These are phyloP conservation scores for Lachnellula cervina DNA, from an alignment of 2,329 filamentous ascomycete genomes.

Conservation along the genomic window DNA sequence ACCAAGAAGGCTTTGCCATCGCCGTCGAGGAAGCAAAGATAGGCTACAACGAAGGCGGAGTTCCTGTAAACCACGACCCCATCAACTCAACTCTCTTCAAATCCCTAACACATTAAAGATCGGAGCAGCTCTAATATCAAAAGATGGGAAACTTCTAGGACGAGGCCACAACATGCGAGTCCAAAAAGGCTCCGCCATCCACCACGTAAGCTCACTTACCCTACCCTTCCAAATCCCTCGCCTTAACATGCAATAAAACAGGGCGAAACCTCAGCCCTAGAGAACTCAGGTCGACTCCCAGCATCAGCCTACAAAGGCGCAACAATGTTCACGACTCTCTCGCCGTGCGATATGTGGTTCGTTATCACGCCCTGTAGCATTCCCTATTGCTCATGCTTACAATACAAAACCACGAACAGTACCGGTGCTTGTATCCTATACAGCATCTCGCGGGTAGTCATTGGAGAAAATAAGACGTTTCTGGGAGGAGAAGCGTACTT, in stretches of 20 bases:
- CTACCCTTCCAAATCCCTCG: background rate
- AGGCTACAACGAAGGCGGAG: conserved; percentile 43
- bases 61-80: conserved; percentile 37
- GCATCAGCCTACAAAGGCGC: conserved; percentile 63
- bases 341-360: conserved; percentile 70
- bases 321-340: conserved; percentile 81
- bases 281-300: conserved; percentile 67
- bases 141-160: conserved; percentile 65
- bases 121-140: conserved; percentile 56
- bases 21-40: conserved; percentile 44
- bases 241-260: conserved; percentile 31
- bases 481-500: conserved; percentile 69
- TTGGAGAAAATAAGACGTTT: conserved; percentile 74
- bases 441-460: conserved; percentile 67
- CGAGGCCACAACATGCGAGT: conserved; percentile 72
- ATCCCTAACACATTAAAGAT: conserved; percentile 35
- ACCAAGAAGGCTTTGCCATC: conserved; percentile 39
- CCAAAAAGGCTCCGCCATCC: conserved; percentile 64
- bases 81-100: background rate
- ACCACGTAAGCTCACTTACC: conserved; percentile 54
- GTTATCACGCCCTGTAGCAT: background rate
- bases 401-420: conserved; percentile 19
- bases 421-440: conserved; percentile 74
- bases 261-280: conserved; percentile 73
- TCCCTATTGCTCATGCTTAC: background rate